Conservation (phyloP, 2,329 filamentous ascomycete species). For the Diaporthe sp. region DNA sequence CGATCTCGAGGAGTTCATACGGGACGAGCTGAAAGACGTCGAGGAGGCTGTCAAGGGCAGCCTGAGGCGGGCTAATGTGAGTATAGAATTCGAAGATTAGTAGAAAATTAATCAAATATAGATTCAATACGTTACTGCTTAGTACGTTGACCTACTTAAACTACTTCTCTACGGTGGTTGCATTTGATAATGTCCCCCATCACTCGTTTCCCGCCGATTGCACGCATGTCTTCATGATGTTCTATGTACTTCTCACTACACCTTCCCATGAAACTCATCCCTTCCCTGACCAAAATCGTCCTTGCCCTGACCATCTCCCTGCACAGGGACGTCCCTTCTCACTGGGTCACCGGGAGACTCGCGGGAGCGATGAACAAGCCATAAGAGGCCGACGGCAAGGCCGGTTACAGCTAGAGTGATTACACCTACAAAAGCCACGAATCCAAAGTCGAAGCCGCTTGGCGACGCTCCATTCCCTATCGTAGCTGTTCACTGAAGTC, state of each 20-base stretch:
- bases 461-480: no score
- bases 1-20: constrained; percentile 22
- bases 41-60: constrained; percentile 21
- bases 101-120: not conserved
- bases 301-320: not conserved
- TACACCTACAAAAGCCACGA: not conserved
- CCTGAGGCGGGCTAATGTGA: constrained; percentile 25
- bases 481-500: not conserved
- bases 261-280: not conserved
- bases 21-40: constrained; percentile 5
- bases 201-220: no score
- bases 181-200: not conserved
- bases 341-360: not conserved
- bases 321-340: not conserved
- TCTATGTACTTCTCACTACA: not conserved
- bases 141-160: not conserved
- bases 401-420: not conserved
- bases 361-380: not conserved
- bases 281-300: not conserved
- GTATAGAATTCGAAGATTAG: constrained; percentile 30
- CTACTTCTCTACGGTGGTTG: not conserved
- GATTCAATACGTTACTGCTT: not conserved
- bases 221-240: no score
- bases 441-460: not conserved
- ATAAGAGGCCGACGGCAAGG: not conserved